Evolutionary conservation across 345 rosid species (phyloP), one percentile per base, ranked within the genome.

Genomic region (Cochlearia excelsa): DNA sequence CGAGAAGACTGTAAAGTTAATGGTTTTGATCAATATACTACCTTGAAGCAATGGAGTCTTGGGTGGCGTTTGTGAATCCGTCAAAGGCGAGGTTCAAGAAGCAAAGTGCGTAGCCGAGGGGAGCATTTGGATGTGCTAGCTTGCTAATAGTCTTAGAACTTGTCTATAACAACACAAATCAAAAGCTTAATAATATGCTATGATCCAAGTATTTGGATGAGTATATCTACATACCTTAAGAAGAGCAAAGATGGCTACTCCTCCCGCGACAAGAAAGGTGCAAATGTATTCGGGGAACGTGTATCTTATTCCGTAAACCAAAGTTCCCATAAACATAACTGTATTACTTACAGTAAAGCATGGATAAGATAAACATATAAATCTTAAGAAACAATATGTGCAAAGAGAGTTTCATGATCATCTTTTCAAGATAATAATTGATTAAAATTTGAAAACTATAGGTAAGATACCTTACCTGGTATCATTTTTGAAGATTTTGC

Each of bases 401-500:
- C 31, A 9, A 28, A 42, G 1, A 50, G 43, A 31, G 26, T 30
- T 45, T 29, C 40, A 37, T 46, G 16, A 65, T 59, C 30, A 57
- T 38, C 9, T 1, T 43, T 52, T 34, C 9, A 7, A 62, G 66
- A 3, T 30, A 23, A 3, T 6, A 5, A 37, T 26, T 30, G 70
- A 10, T 6, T 16, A 7, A 30, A 26, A 9, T 8, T 28, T 6
- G 0, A 26, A 8, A 30, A 51, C 40, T 35, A 1, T 35, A 30
- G 8, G 54, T 23, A n/a, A 2, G 42, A 48, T 26, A 69, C 34
- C 77, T 60, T 49, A 86, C 97, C 98, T 65, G 99, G 99, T 77
- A 93, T 93, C 99, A 93, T 89, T 80, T 89, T 88, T 6, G 97
- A 93, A 55, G 99, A 93, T 72, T 93, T 93, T 27, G 97, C 99